Base-by-base conservation (phyloP, 208 protist genomes). In the Zelonia costaricensis region DNA sequence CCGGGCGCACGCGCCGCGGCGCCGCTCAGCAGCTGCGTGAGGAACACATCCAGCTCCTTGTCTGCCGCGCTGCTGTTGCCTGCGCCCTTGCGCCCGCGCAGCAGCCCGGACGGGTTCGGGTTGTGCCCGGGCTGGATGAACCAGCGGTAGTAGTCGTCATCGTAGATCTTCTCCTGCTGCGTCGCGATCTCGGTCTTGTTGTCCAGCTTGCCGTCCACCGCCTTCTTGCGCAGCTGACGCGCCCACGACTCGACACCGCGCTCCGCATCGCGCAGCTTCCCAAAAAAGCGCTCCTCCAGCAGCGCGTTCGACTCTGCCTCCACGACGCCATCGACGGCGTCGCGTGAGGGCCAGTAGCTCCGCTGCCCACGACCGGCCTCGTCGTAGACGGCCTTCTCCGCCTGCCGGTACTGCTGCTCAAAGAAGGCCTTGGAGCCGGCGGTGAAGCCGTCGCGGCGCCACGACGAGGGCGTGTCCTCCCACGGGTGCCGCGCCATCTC, bases 71-170 rank as follows among this genome's bases (percentile, higher is more conserved):
- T 44, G 10, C 55, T 52, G 55, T n/a, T 59, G 16, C 36, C 45
- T 1, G 62, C 62, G 12, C 28, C 52, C 56, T 74, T 75, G 36
- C 75, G 70, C 6, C 80, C 76, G 12, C 73, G 65, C 15, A 82
- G 72, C 30, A 95, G 74, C 18, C 90, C 90, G 18, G 81, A 93
- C 12, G 88, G 91, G 60, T 96, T 96, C 48, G 91, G 91, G 64
- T 96, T 76, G 47, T 84, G 80, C 3, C 91, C 91, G 18, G 91
- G 91, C 56, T 91, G 74, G 66, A 96, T 96, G 48, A 96, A 96
- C 91, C 91, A 96, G 59, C 88, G 91, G 72, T 96, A 96, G 76
- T 96, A 96, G 69, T 96, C 81, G 48, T 96, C 91, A 55, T 96
- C 91, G 74, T 93, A 94, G 48, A 96, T 92, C 83, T 96, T 96